Conservation (phyloP, 495 filamentous ascomycete genomes). For the Hypoxylon lenormandii region DNA sequence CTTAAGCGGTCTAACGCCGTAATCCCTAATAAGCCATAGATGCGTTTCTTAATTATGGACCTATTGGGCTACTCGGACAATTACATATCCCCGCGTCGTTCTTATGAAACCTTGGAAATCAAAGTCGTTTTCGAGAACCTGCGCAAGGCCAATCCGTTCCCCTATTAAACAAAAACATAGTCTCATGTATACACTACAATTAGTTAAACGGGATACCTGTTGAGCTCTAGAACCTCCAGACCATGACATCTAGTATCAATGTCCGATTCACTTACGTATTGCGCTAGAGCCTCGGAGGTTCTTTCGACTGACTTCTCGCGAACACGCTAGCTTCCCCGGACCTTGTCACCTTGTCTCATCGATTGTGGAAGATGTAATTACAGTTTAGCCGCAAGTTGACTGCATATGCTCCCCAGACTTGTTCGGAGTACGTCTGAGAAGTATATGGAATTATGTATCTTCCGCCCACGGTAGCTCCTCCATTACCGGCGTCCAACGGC, state of each 20-base stretch:
- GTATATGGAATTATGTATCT: constrained; percentile 6
- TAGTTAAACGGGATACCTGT: not conserved
- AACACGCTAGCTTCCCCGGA: constrained; percentile 12
- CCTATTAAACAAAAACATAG: too few species aligned
- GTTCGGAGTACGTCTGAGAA: constrained; percentile 22
- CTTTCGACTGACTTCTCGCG: not conserved
- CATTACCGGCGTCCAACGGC: not conserved
- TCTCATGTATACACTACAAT: too few species aligned
- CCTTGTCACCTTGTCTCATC: constrained; percentile 5
- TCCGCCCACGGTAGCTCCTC: constrained; percentile 6
- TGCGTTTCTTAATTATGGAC: constrained; percentile 31
- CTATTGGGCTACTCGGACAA: constrained; percentile 5
- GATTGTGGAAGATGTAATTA: constrained; percentile 2
- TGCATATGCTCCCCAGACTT: constrained; percentile 6
- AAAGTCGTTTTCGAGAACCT: not conserved
- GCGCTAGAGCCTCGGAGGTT: not conserved
- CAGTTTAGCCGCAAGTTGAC: constrained; percentile 25
- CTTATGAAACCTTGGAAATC: not conserved
- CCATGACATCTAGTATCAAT: not conserved
- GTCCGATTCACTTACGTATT: not conserved
- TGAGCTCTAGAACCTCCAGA: not conserved
- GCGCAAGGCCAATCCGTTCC: too few species aligned
- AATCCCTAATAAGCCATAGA: constrained; percentile 21
- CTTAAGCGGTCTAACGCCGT: constrained; percentile 17
- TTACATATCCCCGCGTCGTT: constrained; percentile 12